These are phyloP conservation scores for Stellera chamaejasme DNA, from an alignment of 345 rosid genomes.

Conservation along the genomic window DNA sequence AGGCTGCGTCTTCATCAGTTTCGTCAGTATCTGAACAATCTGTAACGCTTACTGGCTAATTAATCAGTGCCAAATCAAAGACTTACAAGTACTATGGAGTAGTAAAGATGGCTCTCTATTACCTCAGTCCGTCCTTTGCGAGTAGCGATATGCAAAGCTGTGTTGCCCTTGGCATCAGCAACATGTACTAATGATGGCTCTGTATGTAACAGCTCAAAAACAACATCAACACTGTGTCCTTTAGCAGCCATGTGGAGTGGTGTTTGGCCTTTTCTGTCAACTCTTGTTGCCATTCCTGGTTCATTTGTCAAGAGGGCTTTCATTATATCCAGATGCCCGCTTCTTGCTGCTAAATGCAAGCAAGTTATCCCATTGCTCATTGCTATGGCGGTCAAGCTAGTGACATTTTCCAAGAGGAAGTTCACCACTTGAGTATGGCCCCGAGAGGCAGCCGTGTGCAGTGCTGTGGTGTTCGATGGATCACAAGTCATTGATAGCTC, in stretches of 20 bases:
- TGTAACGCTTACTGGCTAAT: constrained; percentile 28
- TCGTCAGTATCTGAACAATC: constrained; percentile 7
- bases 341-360: constrained; percentile 81
- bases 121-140: constrained; percentile 76
- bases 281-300: constrained; percentile 39
- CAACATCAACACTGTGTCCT: constrained; percentile 57
- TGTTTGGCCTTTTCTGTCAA: constrained; percentile 80
- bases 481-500: constrained; percentile 74
- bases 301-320: constrained; percentile 52
- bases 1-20: constrained; percentile 34
- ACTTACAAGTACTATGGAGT: constrained; percentile 39
- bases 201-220: constrained; percentile 38
- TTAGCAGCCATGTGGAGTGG: constrained; percentile 95
- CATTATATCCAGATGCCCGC: constrained; percentile 73
- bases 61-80: constrained; percentile 15
- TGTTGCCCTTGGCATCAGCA: constrained; percentile 67
- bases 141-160: constrained; percentile 73
- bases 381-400: constrained; percentile 49
- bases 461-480: constrained; percentile 61
- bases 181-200: constrained; percentile 50
- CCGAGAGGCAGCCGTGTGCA: constrained; percentile 78
- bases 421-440: constrained; percentile 67
- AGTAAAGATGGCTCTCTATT: constrained; percentile 2
- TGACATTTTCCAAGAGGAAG: constrained; percentile 52
- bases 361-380: constrained; percentile 74